A percentile compares a stretch with the other conserved stretches of the same genome.
phyloP scores from a whole-genome alignment of 2,329 filamentous ascomycete genomes.

The Botrytis aclada region DNA sequence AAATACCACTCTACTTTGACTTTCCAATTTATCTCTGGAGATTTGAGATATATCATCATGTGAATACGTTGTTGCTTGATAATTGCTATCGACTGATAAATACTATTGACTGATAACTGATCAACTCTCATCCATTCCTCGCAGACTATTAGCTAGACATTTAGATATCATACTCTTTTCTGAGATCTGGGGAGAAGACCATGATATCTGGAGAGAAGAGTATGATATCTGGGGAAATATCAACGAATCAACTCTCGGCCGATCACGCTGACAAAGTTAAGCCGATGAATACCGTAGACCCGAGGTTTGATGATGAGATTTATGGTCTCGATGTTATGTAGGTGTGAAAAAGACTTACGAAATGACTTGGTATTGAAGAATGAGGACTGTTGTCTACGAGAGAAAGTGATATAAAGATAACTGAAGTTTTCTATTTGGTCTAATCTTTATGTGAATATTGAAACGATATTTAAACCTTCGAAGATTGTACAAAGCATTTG shows the following conservation, averaged over 20 bases:
- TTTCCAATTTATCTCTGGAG: neutral
- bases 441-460: neutral
- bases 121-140: neutral
- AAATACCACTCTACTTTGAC: neutral
- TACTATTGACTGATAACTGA: neutral
- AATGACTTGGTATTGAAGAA: neutral
- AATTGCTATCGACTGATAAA: too few relatives aligned
- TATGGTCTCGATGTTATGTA: neutral
- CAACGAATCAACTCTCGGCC: neutral
- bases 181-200: neutral
- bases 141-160: neutral
- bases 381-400: neutral
- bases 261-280: constrained; percentile 8
- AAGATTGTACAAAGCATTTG: neutral
- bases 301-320: neutral
- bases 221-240: neutral
- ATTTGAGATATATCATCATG: neutral
- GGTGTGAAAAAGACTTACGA: neutral
- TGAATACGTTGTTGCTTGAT: neutral
- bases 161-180: neutral
- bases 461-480: neutral
- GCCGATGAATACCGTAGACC: constrained; percentile 5
- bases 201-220: too few relatives aligned
- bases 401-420: neutral
- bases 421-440: neutral